phyloP scores from a whole-genome alignment of 495 filamentous ascomycete genomes.

The Haplographium delicatum region DNA sequence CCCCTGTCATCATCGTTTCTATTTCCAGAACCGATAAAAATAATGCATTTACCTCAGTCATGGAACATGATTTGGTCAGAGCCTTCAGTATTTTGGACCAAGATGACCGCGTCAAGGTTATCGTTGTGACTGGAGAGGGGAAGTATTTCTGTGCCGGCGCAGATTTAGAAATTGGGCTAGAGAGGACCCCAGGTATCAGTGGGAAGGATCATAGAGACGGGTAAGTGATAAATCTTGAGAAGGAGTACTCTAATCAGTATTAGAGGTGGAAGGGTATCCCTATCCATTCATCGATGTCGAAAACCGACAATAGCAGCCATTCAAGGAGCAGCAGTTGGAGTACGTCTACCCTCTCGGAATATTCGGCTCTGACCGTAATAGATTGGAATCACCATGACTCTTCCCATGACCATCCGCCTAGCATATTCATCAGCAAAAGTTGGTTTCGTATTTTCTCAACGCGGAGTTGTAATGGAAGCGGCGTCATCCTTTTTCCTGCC shows the following conservation, averaged over 20 bases:
- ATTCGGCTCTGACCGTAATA: neutral
- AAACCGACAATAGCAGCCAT: constrained; percentile 61
- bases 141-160: constrained; percentile 58
- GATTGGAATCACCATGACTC: constrained; percentile 62
- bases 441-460: constrained; percentile 57
- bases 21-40: neutral
- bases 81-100: constrained; percentile 1
- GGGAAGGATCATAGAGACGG: constrained; percentile 8
- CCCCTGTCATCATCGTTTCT: neutral
- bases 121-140: constrained; percentile 48
- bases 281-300: constrained; percentile 54
- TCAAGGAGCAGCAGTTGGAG: constrained; percentile 57
- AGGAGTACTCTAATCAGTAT: neutral
- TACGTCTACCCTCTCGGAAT: neutral
- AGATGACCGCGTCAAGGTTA: constrained; percentile 49
- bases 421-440: constrained; percentile 47
- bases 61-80: constrained; percentile 4
- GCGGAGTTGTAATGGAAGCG: constrained; percentile 57
- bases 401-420: constrained; percentile 53
- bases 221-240: neutral
- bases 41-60: constrained; percentile 5
- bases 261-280: constrained; percentile 46
- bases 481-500: constrained; percentile 41
- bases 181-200: neutral
- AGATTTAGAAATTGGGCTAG: constrained; percentile 48